Evolutionary conservation across 1,284 basidiomycete species (phyloP).

Genomic region (Melampsora medusae): DNA sequence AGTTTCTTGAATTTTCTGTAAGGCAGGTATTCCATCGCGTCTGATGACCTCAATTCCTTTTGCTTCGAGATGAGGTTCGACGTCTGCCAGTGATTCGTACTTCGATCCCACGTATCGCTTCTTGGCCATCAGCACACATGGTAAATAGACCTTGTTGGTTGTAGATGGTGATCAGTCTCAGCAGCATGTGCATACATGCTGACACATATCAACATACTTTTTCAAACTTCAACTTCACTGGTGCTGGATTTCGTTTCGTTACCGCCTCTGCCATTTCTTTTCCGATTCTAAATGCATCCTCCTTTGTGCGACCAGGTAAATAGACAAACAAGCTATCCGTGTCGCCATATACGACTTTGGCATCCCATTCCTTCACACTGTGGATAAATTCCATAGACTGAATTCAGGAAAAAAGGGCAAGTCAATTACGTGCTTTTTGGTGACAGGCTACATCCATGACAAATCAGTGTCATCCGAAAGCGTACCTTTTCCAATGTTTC

Average conservation of each 20-base stretch:
- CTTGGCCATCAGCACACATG: slow-evolving; percentile 89
- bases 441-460: background rate
- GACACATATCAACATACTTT: slow-evolving; percentile 63
- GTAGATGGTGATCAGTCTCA: slow-evolving; percentile 2
- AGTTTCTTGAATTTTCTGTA: slow-evolving; percentile 82
- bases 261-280: slow-evolving; percentile 85
- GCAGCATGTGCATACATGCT: background rate
- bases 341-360: slow-evolving; percentile 93
- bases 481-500: slow-evolving; percentile 88
- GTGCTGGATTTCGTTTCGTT: slow-evolving; percentile 80
- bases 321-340: slow-evolving; percentile 94
- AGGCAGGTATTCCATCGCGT: slow-evolving; percentile 81
- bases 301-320: slow-evolving; percentile 80
- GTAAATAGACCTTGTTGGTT: slow-evolving; percentile 74
- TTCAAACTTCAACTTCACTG: slow-evolving; percentile 94
- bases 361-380: slow-evolving; percentile 75
- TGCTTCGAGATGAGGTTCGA: slow-evolving; percentile 81
- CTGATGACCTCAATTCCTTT: slow-evolving; percentile 97
- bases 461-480: background rate
- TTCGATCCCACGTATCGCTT: slow-evolving; percentile 96
- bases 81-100: slow-evolving; percentile 78
- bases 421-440: slow-evolving; percentile 18
- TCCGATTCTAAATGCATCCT: slow-evolving; percentile 88
- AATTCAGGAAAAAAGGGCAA: background rate
- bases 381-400: slow-evolving; percentile 83